phyloP scores from a whole-genome alignment of 805 yeast species.

The Suhomyces canberraensis region DNA sequence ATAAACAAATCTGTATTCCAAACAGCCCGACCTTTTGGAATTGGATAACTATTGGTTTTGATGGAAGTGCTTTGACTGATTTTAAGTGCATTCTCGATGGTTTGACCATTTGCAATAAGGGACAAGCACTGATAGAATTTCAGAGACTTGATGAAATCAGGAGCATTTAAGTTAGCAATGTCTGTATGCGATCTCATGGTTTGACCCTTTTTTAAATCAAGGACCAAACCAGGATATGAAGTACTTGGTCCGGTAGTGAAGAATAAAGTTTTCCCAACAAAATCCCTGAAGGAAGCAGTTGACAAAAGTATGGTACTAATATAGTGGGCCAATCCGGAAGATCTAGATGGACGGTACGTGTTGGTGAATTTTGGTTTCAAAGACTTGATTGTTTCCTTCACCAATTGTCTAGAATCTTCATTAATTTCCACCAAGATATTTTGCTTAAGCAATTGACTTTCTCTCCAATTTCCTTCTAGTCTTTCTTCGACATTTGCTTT shows the following conservation, averaged over 20 bases:
- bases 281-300: constrained; percentile 15
- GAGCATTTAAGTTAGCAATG: constrained; percentile 27
- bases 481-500: constrained; percentile 3
- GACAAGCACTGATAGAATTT: constrained; percentile 29
- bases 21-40: constrained; percentile 15
- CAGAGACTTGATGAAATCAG: constrained; percentile 21
- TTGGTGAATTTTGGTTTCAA: constrained; percentile 23
- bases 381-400: constrained; percentile 10
- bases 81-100: constrained; percentile 15
- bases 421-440: constrained; percentile 10
- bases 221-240: constrained; percentile 32
- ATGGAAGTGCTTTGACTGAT: constrained; percentile 13
- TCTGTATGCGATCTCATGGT: constrained; percentile 35
- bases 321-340: constrained; percentile 34
- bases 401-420: constrained; percentile 3
- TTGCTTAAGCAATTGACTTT: constrained; percentile 9
- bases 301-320: constrained; percentile 21
- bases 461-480: constrained; percentile 8
- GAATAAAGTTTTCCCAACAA: constrained; percentile 25
- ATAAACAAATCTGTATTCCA: constrained; percentile 33
- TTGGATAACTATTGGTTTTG: constrained; percentile 21
- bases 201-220: constrained; percentile 8
- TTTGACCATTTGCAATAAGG: constrained; percentile 27
- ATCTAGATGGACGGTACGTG: constrained; percentile 30
- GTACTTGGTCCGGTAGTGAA: constrained; percentile 42